These are phyloP conservation scores for Sarocladiaceae sp. DNA, from an alignment of 2,329 filamentous ascomycete genomes.

Conservation along the genomic window DNA sequence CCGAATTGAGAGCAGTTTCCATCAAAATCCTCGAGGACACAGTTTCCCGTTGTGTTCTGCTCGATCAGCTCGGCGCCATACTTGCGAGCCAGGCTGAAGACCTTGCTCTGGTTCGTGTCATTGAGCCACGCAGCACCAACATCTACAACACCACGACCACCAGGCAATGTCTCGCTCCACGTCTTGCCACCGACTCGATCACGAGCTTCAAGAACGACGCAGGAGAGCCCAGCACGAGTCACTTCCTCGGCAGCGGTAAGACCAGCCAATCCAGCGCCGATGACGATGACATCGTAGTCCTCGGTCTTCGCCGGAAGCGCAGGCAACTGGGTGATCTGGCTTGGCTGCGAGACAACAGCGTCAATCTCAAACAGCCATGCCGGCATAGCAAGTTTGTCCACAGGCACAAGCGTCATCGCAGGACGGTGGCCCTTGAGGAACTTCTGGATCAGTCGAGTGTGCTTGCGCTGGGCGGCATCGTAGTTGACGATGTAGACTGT, in stretches of 20 bases:
- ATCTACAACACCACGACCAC: conserved; percentile 12
- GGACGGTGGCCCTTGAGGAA: conserved; percentile 33
- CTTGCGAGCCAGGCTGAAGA: conserved; percentile 30
- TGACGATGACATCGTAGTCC: conserved; percentile 25
- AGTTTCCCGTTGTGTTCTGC: conserved; percentile 40
- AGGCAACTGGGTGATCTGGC: conserved; percentile 9
- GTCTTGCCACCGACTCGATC: conserved; percentile 14
- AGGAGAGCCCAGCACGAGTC: conserved; percentile 27
- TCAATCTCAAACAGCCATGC: conserved; percentile 37
- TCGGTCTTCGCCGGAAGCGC: conserved; percentile 10
- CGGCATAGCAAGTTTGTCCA: conserved; percentile 30
- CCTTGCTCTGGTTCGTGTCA: conserved; percentile 19
- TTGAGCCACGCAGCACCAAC: conserved; percentile 18
- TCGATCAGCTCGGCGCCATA: conserved; percentile 36
- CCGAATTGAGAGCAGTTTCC: conserved; percentile 19
- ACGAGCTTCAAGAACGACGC: conserved; percentile 42
- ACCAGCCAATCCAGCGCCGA: conserved; percentile 39
- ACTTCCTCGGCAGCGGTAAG: conserved; percentile 30
- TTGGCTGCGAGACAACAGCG: conserved; percentile 24
- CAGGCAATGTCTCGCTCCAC: conserved; percentile 12
- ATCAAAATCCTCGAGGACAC: conserved; percentile 33
- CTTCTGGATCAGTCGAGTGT: conserved; percentile 28
- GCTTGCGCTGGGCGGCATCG: conserved; percentile 26
- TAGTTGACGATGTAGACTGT: conserved; percentile 39
- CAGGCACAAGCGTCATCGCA: conserved; percentile 35